phyloP scores from a whole-genome alignment of 2,329 filamentous ascomycete species.

The Parastagonospora nodorum region DNA sequence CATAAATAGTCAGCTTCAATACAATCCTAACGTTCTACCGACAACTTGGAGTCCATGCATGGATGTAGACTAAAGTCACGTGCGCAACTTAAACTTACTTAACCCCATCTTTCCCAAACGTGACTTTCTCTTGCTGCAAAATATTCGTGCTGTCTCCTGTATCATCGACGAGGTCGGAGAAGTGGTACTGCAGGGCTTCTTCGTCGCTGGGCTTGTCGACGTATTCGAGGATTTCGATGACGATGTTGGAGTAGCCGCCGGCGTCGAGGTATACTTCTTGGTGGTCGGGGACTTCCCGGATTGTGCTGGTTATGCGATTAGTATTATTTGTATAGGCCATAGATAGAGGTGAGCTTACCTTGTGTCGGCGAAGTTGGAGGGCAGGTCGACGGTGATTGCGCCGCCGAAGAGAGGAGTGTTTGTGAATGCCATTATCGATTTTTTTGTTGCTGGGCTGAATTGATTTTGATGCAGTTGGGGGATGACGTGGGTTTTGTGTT shows the following conservation, averaged over 20 bases:
- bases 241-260: constrained; percentile 82
- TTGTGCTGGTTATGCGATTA: constrained; percentile 55
- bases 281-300: constrained; percentile 80
- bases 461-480: neutral
- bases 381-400: constrained; percentile 71
- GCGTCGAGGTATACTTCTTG: constrained; percentile 92
- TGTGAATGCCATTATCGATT: constrained; percentile 59
- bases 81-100: constrained; percentile 18
- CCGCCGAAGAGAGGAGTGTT: constrained; percentile 71
- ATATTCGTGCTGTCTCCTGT: constrained; percentile 46
- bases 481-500: constrained; percentile 1
- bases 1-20: too few relatives aligned
- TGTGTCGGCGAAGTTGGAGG: constrained; percentile 71
- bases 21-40: too few relatives aligned
- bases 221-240: constrained; percentile 88
- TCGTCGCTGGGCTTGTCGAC: constrained; percentile 72
- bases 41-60: too few relatives aligned
- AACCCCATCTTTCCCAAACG: constrained; percentile 45
- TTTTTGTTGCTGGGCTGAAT: neutral
- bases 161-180: constrained; percentile 52
- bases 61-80: neutral
- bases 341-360: constrained; percentile 57
- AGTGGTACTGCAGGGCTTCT: constrained; percentile 62
- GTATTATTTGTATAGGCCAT: constrained; percentile 13
- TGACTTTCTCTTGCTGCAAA: constrained; percentile 30